These are phyloP conservation scores for Trichoderma sp. DNA, from an alignment of 2,329 filamentous ascomycete species.

Conservation along the genomic window DNA sequence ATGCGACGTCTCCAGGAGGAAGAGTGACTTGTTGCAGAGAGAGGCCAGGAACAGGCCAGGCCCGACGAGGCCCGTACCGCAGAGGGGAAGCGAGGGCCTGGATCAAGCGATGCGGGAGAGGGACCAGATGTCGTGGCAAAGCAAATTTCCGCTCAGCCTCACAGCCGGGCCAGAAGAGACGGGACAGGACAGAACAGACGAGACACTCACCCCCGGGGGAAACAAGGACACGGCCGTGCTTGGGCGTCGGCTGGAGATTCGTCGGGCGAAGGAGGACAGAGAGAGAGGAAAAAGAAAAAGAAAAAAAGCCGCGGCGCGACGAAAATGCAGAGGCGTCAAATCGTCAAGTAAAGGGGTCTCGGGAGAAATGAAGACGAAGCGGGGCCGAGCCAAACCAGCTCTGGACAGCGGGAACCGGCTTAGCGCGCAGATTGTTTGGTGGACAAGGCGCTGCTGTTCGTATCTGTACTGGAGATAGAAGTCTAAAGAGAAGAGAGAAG, in stretches of 20 bases:
- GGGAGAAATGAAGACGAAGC: constrained; percentile 18
- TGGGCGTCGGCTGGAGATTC: background rate
- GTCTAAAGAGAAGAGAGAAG: background rate
- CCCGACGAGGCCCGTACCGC: background rate
- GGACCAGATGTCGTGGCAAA: background rate
- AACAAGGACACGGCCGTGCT: constrained; percentile 8
- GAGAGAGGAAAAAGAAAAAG: constrained; percentile 2
- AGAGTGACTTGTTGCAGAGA: background rate
- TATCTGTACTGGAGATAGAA: background rate
- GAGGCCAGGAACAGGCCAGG: background rate
- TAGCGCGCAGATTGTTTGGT: background rate
- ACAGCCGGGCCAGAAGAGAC: background rate
- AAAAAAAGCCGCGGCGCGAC: background rate
- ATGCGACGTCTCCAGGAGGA: constrained; percentile 2
- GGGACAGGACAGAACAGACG: background rate
- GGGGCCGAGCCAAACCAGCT: constrained; percentile 22
- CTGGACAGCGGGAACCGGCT: constrained; percentile 11
- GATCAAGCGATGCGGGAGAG: constrained; percentile 7
- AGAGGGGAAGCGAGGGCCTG: constrained; percentile 17
- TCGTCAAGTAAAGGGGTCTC: constrained; percentile 21
- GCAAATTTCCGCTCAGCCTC: constrained; percentile 12
- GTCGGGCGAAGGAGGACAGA: constrained; percentile 10
- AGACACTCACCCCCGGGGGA: constrained; percentile 2
- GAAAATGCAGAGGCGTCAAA: constrained; percentile 9
- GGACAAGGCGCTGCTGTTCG: background rate